Percentiles rank a stretch among this genome's conserved stretches.
Evolutionary conservation across 2,329 filamentous ascomycete genomes (phyloP).

Genomic region (Trichoderma hamatum): DNA sequence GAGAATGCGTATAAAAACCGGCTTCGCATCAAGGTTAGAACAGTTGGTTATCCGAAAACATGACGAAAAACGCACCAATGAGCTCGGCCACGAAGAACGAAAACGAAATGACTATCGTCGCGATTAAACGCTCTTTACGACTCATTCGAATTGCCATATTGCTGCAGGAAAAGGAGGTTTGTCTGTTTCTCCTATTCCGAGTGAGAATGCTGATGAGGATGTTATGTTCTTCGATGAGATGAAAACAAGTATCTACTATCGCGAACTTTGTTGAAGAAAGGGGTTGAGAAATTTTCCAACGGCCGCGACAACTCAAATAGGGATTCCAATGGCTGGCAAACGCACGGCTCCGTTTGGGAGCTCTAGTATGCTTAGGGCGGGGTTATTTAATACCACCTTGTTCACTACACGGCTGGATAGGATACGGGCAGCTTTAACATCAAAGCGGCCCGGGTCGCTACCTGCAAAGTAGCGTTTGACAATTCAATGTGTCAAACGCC

Average conservation of each 20-base stretch:
- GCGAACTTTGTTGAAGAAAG: constrained; percentile 12
- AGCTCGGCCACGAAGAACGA: constrained; percentile 58
- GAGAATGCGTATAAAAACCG: constrained; percentile 70
- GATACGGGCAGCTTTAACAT: constrained; percentile 3
- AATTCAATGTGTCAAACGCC: neutral
- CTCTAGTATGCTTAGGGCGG: constrained; percentile 15
- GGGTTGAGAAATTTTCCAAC: neutral
- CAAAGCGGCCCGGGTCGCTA: neutral
- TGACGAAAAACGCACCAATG: constrained; percentile 40
- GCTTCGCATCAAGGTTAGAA: constrained; percentile 44
- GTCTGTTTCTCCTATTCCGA: neutral
- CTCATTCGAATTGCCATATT: constrained; percentile 31
- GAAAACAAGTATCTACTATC: neutral
- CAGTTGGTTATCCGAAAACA: neutral
- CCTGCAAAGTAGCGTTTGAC: neutral
- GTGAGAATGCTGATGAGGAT: neutral
- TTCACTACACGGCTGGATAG: constrained; percentile 1
- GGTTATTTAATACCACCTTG: constrained; percentile 8
- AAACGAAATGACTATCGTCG: constrained; percentile 53
- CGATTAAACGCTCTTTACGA: constrained; percentile 50
- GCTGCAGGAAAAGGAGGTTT: neutral
- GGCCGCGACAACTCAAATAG: neutral
- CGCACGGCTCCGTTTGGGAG: neutral
- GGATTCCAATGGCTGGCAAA: neutral
- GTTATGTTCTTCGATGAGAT: neutral